Percentiles rank a stretch among this genome's conserved stretches.
Evolutionary conservation across 306 rosid species (phyloP).

Genomic region (Herpetospermum pedunculosum): DNA sequence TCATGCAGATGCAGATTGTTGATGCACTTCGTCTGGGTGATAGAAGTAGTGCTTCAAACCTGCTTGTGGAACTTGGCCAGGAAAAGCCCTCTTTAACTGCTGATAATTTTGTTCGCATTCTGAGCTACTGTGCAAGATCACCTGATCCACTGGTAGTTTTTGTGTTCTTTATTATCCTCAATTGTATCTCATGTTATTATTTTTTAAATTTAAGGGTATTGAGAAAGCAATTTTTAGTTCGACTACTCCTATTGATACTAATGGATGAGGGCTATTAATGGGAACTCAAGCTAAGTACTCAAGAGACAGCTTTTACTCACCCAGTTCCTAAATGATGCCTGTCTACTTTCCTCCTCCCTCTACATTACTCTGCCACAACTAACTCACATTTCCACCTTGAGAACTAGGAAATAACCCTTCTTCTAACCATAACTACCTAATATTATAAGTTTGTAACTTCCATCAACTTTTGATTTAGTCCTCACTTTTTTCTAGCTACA

Average conservation of each 20-base stretch:
- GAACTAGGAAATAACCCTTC: background rate
- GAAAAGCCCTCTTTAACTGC: slow-evolving; percentile 35
- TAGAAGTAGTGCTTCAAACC: slow-evolving; percentile 46
- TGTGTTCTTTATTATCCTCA: background rate
- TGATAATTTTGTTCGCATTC: slow-evolving; percentile 44
- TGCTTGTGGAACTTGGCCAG: slow-evolving; percentile 42
- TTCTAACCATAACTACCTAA: background rate
- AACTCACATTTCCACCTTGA: background rate
- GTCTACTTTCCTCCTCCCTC: background rate
- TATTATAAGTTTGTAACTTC: background rate
- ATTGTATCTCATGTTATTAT: background rate
- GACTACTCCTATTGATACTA: background rate
- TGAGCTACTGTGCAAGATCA: slow-evolving; percentile 47
- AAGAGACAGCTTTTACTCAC: background rate
- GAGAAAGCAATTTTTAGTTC: background rate
- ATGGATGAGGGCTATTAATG: background rate
- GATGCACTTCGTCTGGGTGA: slow-evolving; percentile 48
- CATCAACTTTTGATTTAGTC: background rate
- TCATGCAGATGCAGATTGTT: slow-evolving; percentile 43
- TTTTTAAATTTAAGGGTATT: background rate
- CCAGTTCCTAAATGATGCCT: background rate
- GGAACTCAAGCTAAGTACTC: background rate
- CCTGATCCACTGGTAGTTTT: slow-evolving; percentile 77
- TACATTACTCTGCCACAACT: background rate
- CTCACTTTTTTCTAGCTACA: background rate